Percentiles rank a stretch among this genome's conserved stretches.
Evolutionary conservation across 805 yeast genomes (phyloP).

Genomic region (Candida berthetii): DNA sequence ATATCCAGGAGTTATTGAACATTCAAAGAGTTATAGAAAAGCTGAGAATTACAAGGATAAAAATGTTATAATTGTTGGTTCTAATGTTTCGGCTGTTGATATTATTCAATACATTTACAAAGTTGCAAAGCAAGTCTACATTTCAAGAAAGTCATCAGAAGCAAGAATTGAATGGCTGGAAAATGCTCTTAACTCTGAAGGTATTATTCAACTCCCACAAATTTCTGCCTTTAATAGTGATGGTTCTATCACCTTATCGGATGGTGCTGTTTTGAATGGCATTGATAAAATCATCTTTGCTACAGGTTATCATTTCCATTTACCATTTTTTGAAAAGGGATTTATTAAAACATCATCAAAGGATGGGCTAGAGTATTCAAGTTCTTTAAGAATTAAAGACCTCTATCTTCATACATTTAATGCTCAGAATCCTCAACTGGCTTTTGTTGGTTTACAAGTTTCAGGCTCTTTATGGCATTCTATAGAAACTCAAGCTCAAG

Average conservation of each 20-base stretch:
- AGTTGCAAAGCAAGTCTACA: conserved; percentile 36
- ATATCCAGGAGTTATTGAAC: conserved; percentile 31
- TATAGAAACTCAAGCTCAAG: conserved; percentile 41
- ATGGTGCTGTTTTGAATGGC: conserved; percentile 24
- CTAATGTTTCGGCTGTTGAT: conserved; percentile 26
- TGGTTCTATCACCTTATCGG: conserved; percentile 20
- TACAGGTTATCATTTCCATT: conserved; percentile 34
- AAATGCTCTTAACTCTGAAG: conserved; percentile 27
- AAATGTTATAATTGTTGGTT: conserved; percentile 28
- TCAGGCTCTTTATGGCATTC: conserved; percentile 39
- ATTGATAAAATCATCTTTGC: conserved; percentile 27
- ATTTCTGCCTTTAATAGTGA: conserved; percentile 17
- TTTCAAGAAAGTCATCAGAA: conserved; percentile 64
- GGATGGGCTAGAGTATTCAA: conserved; percentile 6
- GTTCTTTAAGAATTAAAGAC: conserved; percentile 13
- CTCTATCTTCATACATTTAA: conserved; percentile 28
- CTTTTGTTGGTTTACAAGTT: conserved; percentile 29
- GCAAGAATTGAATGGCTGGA: conserved; percentile 39
- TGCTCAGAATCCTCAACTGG: conserved; percentile 37
- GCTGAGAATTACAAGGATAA: conserved; percentile 19
- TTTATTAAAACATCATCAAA: conserved; percentile 15
- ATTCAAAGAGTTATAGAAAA: conserved; percentile 35
- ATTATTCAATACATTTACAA: conserved; percentile 33
- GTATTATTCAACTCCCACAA: conserved; percentile 25
- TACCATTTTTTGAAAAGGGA: conserved; percentile 23